phyloP scores from a whole-genome alignment of 768 basidiomycete species.

The Boletus subparvulus region DNA sequence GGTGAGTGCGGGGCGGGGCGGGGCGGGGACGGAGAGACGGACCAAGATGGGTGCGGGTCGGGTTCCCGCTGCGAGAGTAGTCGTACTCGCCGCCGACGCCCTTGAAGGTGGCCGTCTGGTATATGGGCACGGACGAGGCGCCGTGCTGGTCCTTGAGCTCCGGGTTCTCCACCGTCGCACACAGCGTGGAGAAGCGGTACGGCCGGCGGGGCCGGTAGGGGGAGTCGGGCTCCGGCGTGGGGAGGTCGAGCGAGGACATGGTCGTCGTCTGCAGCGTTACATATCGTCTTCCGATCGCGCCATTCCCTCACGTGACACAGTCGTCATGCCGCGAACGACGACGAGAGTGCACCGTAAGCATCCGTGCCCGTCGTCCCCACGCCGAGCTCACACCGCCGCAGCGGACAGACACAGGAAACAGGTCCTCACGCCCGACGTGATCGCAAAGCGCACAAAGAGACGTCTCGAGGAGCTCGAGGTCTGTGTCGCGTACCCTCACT shows the following conservation, averaged over 20 bases:
- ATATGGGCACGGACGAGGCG: conserved; percentile 92
- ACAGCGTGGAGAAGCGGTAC: conserved; percentile 87
- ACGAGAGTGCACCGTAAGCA: conserved; percentile 35
- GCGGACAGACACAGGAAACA: conserved; percentile 48
- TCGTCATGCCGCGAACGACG: conserved; percentile 23
- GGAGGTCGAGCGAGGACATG: conserved; percentile 39
- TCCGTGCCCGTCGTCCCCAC: not conserved
- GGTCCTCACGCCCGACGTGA: conserved; percentile 57
- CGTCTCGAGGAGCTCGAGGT: conserved; percentile 89
- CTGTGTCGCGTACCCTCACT: not conserved
- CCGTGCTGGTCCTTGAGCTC: conserved; percentile 94
- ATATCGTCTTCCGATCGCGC: conserved; percentile 7
- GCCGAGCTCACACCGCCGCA: conserved; percentile 16
- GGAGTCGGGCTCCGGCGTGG: conserved; percentile 81
- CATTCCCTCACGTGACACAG: conserved; percentile 22
- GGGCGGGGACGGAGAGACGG: conserved; percentile 19
- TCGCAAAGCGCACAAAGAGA: conserved; percentile 72
- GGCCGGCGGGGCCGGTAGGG: conserved; percentile 66
- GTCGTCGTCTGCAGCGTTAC: conserved; percentile 1
- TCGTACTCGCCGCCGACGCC: conserved; percentile 88
- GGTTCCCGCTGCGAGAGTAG: conserved; percentile 94
- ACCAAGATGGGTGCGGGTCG: conserved; percentile 95
- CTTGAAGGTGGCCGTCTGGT: conserved; percentile 98
- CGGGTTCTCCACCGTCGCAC: conserved; percentile 90
- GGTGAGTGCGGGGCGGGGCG: not conserved